phyloP scores from a whole-genome alignment of 306 rosid species.

The Pyrus betulifolia region DNA sequence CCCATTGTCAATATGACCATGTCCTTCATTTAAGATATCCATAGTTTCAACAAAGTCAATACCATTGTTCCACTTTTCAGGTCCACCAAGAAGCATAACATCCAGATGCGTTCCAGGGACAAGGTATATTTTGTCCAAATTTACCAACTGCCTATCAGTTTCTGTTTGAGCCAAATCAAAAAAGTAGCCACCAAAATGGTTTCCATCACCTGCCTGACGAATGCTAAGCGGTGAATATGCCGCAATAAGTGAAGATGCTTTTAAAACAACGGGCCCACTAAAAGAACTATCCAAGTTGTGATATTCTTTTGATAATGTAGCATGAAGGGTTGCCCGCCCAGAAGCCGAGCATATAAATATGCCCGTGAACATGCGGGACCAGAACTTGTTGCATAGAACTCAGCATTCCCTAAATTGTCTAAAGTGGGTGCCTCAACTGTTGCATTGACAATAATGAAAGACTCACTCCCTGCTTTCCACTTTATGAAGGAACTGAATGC shows the following conservation, averaged over 20 bases:
- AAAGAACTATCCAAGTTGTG: conserved; percentile 34
- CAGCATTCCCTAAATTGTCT: conserved; percentile 32
- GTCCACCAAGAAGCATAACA: conserved; percentile 73
- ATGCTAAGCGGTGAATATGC: conserved; percentile 69
- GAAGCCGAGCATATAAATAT: conserved; percentile 60
- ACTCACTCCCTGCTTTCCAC: conserved; percentile 80
- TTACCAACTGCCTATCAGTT: conserved; percentile 35
- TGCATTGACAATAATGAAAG: conserved; percentile 60
- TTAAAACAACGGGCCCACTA: conserved; percentile 55
- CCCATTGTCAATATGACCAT: conserved; percentile 36
- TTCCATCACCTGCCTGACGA: conserved; percentile 77
- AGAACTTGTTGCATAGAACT: conserved; percentile 31
- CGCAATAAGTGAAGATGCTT: conserved; percentile 56
- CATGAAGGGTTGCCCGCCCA: conserved; percentile 72
- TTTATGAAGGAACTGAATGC: conserved; percentile 65
- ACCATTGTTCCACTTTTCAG: conserved; percentile 61
- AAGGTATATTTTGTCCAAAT: conserved; percentile 56
- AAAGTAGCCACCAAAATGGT: conserved; percentile 86
- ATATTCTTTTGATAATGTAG: conserved; percentile 58
- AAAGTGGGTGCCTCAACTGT: conserved; percentile 40
- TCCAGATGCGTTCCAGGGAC: conserved; percentile 73
- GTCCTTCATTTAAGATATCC: conserved; percentile 36
- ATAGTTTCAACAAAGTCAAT: conserved; percentile 41
- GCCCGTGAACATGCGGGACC: conserved; percentile 78
- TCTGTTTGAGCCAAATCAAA: conserved; percentile 54